Conservation (phyloP, 768 basidiomycete genomes). For the Suillus brevipes region DNA sequence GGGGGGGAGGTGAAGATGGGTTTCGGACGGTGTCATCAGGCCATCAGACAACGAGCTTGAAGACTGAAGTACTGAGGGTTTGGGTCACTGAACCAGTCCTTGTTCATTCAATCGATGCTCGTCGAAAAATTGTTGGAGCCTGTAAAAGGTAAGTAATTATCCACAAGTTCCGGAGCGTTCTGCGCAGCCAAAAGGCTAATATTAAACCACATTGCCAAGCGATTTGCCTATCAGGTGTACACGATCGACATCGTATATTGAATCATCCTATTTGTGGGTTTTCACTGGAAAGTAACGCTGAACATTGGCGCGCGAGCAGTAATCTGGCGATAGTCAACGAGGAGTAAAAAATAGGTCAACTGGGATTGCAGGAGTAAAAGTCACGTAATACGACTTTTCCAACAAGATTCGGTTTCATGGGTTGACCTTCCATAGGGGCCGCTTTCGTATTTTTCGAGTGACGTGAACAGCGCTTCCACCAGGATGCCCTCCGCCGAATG, state of each 20-base stretch:
- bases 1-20: neutral
- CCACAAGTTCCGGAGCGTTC: conserved; percentile 1
- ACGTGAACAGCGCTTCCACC: conserved; percentile 80
- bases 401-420: conserved; percentile 50
- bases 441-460: conserved; percentile 83
- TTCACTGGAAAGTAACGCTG: conserved; percentile 1
- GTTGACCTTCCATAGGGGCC: conserved; percentile 79
- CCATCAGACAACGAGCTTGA: neutral
- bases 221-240: conserved; percentile 17
- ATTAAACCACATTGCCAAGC: conserved; percentile 21
- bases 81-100: neutral
- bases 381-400: conserved; percentile 30
- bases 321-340: conserved; percentile 6
- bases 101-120: neutral
- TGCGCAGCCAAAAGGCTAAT: conserved; percentile 30
- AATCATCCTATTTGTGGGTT: conserved; percentile 1
- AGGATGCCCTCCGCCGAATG: conserved; percentile 72
- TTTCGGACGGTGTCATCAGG: neutral
- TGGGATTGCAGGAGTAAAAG: conserved; percentile 18
- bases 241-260: conserved; percentile 9
- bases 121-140: neutral
- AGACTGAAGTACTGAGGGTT: neutral
- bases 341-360: conserved; percentile 16
- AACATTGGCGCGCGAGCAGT: neutral
- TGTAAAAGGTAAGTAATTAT: conserved; percentile 2